phyloP scores from a whole-genome alignment of 371 early-diverging fungal species.

The Mortierella sp. region DNA sequence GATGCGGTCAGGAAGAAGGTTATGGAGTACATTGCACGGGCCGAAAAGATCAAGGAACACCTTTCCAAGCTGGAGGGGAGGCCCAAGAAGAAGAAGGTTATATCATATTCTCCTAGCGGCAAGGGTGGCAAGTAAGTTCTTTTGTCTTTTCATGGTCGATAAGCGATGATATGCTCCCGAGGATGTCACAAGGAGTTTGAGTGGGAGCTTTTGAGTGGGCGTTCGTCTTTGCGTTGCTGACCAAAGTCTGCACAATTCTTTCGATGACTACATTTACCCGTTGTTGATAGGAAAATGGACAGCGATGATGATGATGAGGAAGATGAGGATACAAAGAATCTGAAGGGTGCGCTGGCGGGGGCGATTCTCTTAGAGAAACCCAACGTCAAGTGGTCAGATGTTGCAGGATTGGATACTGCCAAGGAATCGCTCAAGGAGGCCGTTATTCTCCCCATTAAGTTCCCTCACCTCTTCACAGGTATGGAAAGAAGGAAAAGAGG shows the following conservation, averaged over 20 bases:
- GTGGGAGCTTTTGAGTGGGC: background rate
- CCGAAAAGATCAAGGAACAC: slow-evolving; percentile 93
- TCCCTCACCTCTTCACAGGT: slow-evolving; percentile 96
- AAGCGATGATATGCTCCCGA: background rate
- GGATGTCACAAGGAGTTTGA: background rate
- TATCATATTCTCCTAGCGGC: slow-evolving; percentile 63
- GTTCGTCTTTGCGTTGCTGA: background rate
- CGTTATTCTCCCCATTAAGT: slow-evolving; percentile 97
- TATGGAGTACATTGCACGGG: slow-evolving; percentile 93
- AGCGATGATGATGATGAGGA: slow-evolving; percentile 75
- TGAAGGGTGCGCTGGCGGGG: slow-evolving; percentile 76
- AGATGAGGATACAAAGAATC: slow-evolving; percentile 92
- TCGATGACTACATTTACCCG: background rate
- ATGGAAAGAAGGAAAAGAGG: background rate
- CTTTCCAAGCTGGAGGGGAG: slow-evolving; percentile 78
- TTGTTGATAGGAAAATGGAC: slow-evolving; percentile 58
- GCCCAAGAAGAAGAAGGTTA: slow-evolving; percentile 69
- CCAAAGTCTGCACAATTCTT: background rate
- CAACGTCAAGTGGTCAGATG: slow-evolving; percentile 96
- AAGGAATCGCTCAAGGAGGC: slow-evolving; percentile 99
- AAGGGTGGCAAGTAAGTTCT: slow-evolving; percentile 61
- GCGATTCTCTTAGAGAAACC: slow-evolving; percentile 96
- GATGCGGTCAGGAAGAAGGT: slow-evolving; percentile 91
- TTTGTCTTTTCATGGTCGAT: background rate
- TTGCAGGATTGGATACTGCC: slow-evolving; percentile 98